Conservation (phyloP, 352 stramenopile species). For the Blastocystis hominis region DNA sequence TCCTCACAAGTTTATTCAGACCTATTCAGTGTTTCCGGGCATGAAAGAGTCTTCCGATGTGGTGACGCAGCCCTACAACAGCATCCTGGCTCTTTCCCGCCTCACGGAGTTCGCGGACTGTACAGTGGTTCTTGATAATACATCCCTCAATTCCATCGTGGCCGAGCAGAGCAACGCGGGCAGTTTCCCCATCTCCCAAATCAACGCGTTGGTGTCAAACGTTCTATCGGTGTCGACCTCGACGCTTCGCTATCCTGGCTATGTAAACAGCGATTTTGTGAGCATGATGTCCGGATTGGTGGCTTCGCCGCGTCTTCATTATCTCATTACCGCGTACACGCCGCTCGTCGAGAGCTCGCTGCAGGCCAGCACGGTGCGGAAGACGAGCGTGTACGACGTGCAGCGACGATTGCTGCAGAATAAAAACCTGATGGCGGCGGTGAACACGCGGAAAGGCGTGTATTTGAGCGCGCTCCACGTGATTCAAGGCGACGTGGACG, state of each 20-base stretch:
- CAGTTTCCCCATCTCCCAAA: slow-evolving; percentile 63
- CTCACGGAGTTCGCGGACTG: slow-evolving; percentile 93
- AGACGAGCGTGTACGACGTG: slow-evolving; percentile 96
- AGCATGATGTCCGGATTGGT: slow-evolving; percentile 92
- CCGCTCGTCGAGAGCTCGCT: slow-evolving; percentile 68
- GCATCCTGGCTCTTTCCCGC: slow-evolving; percentile 93
- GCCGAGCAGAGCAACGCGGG: slow-evolving; percentile 81
- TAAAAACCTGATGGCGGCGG: slow-evolving; percentile 99
- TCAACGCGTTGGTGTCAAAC: slow-evolving; percentile 91
- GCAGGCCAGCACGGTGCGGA: slow-evolving; percentile 70
- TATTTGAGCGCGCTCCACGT: slow-evolving; percentile 99
- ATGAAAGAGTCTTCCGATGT: slow-evolving; percentile 72
- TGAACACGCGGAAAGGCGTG: slow-evolving; percentile 83
- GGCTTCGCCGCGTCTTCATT: slow-evolving; percentile 94
- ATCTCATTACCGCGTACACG: slow-evolving; percentile 99
- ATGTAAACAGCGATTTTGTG: slow-evolving; percentile 99
- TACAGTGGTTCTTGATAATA: slow-evolving; percentile 98
- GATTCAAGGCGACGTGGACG: slow-evolving; percentile 96
- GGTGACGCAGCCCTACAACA: slow-evolving; percentile 99
- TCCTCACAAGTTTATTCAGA: slow-evolving; percentile 98
- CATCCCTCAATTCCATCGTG: slow-evolving; percentile 86
- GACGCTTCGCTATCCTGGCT: slow-evolving; percentile 81
- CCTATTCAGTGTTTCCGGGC: slow-evolving; percentile 74
- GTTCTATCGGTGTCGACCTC: slow-evolving; percentile 97
- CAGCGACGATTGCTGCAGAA: slow-evolving; percentile 88